Evolutionary conservation across 148 eudicot species (phyloP).

Genomic region (Amaranthus hypochondriacus): DNA sequence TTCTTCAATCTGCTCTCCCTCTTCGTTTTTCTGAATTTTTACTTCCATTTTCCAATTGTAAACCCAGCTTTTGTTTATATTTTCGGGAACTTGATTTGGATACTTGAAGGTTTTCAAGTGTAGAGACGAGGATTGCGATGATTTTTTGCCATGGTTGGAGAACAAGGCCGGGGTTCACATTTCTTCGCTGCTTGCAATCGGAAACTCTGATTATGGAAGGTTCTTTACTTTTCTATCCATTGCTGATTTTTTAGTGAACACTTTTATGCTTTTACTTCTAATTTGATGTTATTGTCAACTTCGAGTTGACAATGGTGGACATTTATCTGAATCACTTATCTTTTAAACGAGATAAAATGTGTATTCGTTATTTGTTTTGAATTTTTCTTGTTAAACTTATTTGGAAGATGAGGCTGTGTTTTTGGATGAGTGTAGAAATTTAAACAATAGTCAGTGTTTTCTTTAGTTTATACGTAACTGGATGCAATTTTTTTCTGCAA

Average conservation of each 20-base stretch:
- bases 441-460: too few relatives aligned
- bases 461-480: too few relatives aligned
- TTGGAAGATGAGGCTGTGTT: neutral
- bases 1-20: neutral
- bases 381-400: neutral
- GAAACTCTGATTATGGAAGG: constrained; percentile 63
- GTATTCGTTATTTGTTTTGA: neutral
- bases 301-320: neutral
- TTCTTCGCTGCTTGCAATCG: constrained; percentile 55
- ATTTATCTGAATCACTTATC: neutral
- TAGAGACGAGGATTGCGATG: constrained; percentile 40
- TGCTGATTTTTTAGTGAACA: neutral
- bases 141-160: constrained; percentile 73
- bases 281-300: neutral
- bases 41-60: neutral
- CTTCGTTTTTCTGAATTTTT: neutral
- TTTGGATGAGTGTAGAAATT: neutral
- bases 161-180: constrained; percentile 49
- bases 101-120: constrained; percentile 27
- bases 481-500: too few relatives aligned
- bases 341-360: neutral
- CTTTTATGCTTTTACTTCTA: neutral
- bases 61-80: neutral
- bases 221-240: constrained; percentile 1
- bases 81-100: neutral